These are phyloP conservation scores for Aquilaria sinensis DNA, from an alignment of 345 rosid genomes.

Conservation along the genomic window DNA sequence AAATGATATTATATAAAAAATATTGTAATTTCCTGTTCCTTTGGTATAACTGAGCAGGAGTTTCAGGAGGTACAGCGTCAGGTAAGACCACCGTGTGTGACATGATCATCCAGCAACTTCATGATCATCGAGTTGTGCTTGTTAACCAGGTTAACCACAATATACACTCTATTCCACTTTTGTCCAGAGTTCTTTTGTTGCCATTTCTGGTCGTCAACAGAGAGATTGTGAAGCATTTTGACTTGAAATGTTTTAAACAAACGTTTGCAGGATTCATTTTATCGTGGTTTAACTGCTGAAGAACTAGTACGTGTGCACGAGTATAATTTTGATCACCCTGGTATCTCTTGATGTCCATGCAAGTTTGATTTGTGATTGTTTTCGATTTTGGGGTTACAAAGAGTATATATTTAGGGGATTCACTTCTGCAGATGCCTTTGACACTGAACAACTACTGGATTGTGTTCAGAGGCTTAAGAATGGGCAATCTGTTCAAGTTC, in stretches of 20 bases:
- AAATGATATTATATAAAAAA: no score
- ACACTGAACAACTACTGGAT: constrained; percentile 85
- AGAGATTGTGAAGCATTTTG: no score
- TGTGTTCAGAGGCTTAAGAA: constrained; percentile 55
- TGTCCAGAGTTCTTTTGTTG: neutral
- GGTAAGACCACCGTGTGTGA: constrained; percentile 96
- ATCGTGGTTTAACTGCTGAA: constrained; percentile 81
- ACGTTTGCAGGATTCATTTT: constrained; percentile 68
- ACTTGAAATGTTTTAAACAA: no score
- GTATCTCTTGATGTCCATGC: constrained; percentile 19
- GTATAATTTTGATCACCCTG: constrained; percentile 96
- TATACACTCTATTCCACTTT: neutral
- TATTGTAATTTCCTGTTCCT: no score
- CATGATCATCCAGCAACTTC: constrained; percentile 92
- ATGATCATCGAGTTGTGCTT: constrained; percentile 86
- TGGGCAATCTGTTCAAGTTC: constrained; percentile 72
- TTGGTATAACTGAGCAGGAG: constrained; percentile 41
- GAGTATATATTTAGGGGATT: neutral
- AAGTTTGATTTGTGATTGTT: neutral
- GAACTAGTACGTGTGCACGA: constrained; percentile 68
- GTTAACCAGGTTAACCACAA: constrained; percentile 61
- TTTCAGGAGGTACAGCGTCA: constrained; percentile 92
- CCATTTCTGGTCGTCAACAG: no score
- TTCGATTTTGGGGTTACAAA: no score
- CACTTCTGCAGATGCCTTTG: constrained; percentile 67